Evolutionary conservation across 345 rosid species (phyloP), one percentile per base, ranked within the genome.

Genomic region (Rhodamnia rubescens): DNA sequence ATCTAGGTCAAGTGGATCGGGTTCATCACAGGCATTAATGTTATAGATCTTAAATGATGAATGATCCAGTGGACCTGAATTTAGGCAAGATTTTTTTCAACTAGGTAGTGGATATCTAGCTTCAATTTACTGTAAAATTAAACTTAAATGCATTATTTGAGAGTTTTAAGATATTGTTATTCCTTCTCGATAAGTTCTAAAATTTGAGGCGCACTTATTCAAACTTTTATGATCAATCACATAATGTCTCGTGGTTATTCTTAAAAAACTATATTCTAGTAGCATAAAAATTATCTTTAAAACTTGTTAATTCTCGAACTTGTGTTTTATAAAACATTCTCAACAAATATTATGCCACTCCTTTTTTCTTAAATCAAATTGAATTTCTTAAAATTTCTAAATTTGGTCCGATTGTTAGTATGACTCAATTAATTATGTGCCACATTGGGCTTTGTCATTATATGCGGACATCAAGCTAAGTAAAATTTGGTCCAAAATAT

Each of bases 381-480:
- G 40, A 36, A 36, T 36, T 36, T 36, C 40, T 36, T 36, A 36
- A 36, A 36, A 2, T 36, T 36, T 36, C 40, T 36, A 36, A 36
- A 32, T 64, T 20, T 32, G 22, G 75, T 64, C 75, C 74, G 0
- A 61, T 61, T 1, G 42, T 29, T 61, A 4, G 22, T 29, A 64
- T 29, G 42, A 20, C 24, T 1, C 75, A 20, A 64, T 32, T 64
- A 8, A 8, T 32, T 8, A 29, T 29, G 74, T 29, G 74, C 74
- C 74, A 61, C 42, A n/a, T 21, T 3, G 3, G 36, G 75, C 22
- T 32, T 29, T 32, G 8, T 32, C 32, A 16, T 29, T 8, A 32
- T 8, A 32, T 32, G 4, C 24, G 75, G 0, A 64, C 44, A 32
- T 64, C 6, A 32, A 21, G 32, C 42, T 0, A 16, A 29, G 3